A percentile compares a stretch with the other conserved stretches of the same genome.
phyloP scores from a whole-genome alignment of 106 monocot species.

The Triglochin maritima region DNA sequence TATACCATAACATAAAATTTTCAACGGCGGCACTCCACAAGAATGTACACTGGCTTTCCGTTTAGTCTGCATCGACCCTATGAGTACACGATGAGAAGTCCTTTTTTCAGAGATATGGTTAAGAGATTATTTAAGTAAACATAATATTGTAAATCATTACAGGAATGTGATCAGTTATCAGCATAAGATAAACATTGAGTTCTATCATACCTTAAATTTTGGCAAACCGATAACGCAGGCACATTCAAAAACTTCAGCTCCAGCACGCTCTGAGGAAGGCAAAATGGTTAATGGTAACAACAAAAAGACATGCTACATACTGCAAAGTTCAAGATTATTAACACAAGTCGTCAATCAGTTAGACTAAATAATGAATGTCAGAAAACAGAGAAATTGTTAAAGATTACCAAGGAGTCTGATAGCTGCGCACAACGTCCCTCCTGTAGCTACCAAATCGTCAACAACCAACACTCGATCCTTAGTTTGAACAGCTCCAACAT shows the following conservation, averaged over 20 bases:
- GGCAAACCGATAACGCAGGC: conserved; percentile 73
- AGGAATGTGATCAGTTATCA: background rate
- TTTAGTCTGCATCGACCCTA: conserved; percentile 44
- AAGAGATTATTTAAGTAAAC: too few relatives aligned
- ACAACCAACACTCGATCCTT: conserved; percentile 11
- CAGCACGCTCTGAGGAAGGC: conserved; percentile 39
- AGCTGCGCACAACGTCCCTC: conserved; percentile 25
- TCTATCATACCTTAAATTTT: conserved; percentile 62
- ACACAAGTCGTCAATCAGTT: too few relatives aligned
- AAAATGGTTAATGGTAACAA: too few relatives aligned
- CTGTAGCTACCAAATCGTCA: conserved; percentile 26
- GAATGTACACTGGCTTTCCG: conserved; percentile 52
- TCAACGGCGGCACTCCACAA: conserved; percentile 37
- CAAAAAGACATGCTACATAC: too few relatives aligned
- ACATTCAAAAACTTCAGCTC: conserved; percentile 68
- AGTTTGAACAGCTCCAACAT: conserved; percentile 16
- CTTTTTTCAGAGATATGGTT: too few relatives aligned
- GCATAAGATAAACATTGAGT: background rate
- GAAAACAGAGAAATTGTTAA: background rate
- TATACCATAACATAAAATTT: background rate
- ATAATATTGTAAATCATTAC: background rate
- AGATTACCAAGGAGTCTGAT: conserved; percentile 17
- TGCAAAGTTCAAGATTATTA: too few relatives aligned
- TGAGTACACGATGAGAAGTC: background rate
- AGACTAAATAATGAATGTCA: too few relatives aligned